Percentiles rank a stretch among this genome's conserved stretches.
Conservation (phyloP, 768 basidiomycete species). For the Epithele typhae region DNA sequence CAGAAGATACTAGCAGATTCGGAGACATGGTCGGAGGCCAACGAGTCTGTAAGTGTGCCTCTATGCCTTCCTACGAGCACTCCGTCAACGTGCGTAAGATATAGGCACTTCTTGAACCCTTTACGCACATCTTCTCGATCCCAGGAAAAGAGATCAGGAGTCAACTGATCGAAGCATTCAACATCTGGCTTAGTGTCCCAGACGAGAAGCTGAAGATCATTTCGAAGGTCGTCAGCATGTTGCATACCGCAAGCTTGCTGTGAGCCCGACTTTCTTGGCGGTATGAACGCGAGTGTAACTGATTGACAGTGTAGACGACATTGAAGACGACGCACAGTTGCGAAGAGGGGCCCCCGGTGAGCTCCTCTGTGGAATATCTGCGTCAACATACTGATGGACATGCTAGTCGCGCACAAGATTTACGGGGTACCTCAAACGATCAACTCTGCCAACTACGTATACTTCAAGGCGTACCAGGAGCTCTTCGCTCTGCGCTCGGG, state of each 20-base stretch:
- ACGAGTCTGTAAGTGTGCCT: constrained; percentile 15
- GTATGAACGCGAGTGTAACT: constrained; percentile 5
- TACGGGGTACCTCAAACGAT: constrained; percentile 97
- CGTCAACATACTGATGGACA: background rate
- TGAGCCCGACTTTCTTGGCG: constrained; percentile 30
- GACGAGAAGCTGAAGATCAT: constrained; percentile 67
- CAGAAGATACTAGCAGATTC: constrained; percentile 11
- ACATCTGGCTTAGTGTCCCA: constrained; percentile 85
- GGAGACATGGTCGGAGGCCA: constrained; percentile 16
- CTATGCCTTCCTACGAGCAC: too few species aligned
- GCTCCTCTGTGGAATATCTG: constrained; percentile 3
- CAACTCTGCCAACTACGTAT: constrained; percentile 96
- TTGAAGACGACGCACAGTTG: constrained; percentile 87
- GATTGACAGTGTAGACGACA: constrained; percentile 79
- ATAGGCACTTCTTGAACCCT: constrained; percentile 78
- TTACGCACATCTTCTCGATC: constrained; percentile 72
- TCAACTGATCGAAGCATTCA: constrained; percentile 89
- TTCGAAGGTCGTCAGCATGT: constrained; percentile 82
- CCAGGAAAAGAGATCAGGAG: constrained; percentile 93
- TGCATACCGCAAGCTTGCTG: constrained; percentile 93
- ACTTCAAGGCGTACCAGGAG: constrained; percentile 90
- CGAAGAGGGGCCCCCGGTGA: constrained; percentile 79
- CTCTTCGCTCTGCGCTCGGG: constrained; percentile 53
- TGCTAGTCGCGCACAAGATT: constrained; percentile 84
- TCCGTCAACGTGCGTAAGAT: background rate